Evolutionary conservation across 1,284 basidiomycete genomes (phyloP).

Genomic region (Sporisorium graminicola): DNA sequence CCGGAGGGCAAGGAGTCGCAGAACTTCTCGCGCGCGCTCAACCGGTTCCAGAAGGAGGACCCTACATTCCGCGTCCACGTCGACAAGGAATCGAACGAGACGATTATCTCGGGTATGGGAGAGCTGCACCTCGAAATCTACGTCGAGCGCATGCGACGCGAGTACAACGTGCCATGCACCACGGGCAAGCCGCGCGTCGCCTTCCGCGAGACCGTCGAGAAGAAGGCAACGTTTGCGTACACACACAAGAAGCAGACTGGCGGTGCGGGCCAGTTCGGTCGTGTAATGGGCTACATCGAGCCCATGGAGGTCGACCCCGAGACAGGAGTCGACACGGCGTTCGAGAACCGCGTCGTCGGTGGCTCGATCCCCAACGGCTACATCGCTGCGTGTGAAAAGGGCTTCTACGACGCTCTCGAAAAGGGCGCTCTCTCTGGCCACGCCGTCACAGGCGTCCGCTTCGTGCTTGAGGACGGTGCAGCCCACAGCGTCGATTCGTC

Average conservation of each 20-base stretch:
- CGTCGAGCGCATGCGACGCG: constrained; percentile 97
- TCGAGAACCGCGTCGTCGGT: constrained; percentile 90
- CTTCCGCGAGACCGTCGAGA: constrained; percentile 93
- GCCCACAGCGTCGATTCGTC: constrained; percentile 97
- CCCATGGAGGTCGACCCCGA: constrained; percentile 86
- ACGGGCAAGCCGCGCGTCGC: constrained; percentile 97
- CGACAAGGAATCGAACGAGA: constrained; percentile 95
- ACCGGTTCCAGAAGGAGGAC: constrained; percentile 98
- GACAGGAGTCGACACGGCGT: constrained; percentile 86
- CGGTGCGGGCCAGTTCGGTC: constrained; percentile 95
- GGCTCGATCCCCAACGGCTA: constrained; percentile 91
- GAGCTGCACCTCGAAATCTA: constrained; percentile 99
- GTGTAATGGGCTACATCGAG: constrained; percentile 89
- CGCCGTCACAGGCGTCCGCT: constrained; percentile 84
- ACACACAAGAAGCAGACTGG: constrained; percentile 99
- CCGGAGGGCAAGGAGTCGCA: constrained; percentile 88
- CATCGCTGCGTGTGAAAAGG: constrained; percentile 96
- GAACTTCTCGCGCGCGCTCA: constrained; percentile 90
- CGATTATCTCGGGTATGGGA: constrained; percentile 99
- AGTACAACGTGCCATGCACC: constrained; percentile 93
- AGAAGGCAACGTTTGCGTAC: constrained; percentile 85
- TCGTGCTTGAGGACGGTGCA: constrained; percentile 91
- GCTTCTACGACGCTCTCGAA: constrained; percentile 93
- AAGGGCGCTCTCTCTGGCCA: constrained; percentile 93
- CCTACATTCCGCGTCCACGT: constrained; percentile 98